phyloP scores from a whole-genome alignment of 805 yeast genomes.

The Teunomyces cretensis region DNA sequence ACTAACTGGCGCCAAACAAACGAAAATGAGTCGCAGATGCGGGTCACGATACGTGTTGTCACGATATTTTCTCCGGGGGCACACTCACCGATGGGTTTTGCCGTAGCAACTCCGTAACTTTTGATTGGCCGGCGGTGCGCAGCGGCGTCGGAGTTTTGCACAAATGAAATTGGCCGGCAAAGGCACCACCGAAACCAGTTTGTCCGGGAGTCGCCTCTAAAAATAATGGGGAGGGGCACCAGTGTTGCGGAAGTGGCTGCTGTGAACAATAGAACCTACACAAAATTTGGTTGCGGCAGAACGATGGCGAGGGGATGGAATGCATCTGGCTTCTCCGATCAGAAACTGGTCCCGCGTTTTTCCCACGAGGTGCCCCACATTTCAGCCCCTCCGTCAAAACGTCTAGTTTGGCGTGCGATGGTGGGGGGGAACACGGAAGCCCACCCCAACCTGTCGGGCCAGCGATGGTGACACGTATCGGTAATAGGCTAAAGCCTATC shows the following conservation, averaged over 20 bases:
- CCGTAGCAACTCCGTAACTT: not conserved
- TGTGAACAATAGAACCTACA: not conserved
- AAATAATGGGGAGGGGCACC: not conserved
- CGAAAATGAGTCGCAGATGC: not conserved
- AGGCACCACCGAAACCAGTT: too few species aligned
- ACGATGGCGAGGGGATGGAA: not conserved
- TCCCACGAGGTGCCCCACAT: conserved; percentile 1
- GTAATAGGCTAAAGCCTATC: too few species aligned
- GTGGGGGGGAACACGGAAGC: too few species aligned
- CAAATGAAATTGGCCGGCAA: not conserved
- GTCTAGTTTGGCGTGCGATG: not conserved
- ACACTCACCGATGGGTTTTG: not conserved
- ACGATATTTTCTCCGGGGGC: not conserved
- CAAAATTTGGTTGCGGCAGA: not conserved
- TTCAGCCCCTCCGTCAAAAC: not conserved
- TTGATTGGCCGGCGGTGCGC: not conserved
- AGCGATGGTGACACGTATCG: too few species aligned
- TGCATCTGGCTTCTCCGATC: not conserved
- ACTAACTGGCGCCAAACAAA: not conserved
- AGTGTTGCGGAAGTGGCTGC: not conserved
- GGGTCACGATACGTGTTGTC: conserved; percentile 1
- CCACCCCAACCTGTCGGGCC: too few species aligned
- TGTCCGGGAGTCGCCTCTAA: not conserved
- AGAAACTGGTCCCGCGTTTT: not conserved
- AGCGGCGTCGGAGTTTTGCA: not conserved